Conservation (phyloP, 208 protist species). For the Leishmania braziliensis region DNA sequence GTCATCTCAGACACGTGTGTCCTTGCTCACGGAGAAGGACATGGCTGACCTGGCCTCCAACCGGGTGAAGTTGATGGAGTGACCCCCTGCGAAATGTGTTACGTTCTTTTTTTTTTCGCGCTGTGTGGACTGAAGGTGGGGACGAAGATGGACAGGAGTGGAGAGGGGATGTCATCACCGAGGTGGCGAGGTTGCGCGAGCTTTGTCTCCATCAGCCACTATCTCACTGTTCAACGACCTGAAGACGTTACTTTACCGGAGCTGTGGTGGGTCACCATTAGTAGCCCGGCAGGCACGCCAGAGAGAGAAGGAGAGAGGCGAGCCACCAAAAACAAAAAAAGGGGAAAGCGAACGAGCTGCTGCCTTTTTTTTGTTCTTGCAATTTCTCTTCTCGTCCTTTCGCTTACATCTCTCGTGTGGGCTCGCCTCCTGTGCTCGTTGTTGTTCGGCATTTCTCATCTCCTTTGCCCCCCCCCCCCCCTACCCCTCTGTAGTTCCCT, state of each 20-base stretch:
- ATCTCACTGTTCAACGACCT: background rate
- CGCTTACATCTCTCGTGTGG: constrained; percentile 5
- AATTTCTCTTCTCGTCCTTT: background rate
- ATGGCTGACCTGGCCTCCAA: constrained; percentile 35
- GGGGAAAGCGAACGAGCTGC: background rate
- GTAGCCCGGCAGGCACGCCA: background rate
- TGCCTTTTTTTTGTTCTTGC: background rate
- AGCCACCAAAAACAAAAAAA: background rate
- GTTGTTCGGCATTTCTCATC: background rate
- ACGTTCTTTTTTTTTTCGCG: constrained; percentile 13
- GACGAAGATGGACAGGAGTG: background rate
- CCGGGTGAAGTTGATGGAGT: constrained; percentile 37
- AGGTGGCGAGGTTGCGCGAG: background rate
- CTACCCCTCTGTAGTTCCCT: background rate
- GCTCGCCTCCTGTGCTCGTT: background rate
- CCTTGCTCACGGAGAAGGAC: constrained; percentile 41
- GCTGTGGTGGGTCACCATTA: background rate
- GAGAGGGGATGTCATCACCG: background rate
- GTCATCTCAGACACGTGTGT: background rate
- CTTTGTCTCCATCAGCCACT: background rate
- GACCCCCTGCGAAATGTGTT: background rate
- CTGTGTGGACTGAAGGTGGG: background rate
- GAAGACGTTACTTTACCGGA: background rate
- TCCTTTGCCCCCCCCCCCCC: background rate
- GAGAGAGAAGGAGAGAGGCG: background rate